phyloP scores from a whole-genome alignment of 345 rosid species.

The Corchorus capsularis region DNA sequence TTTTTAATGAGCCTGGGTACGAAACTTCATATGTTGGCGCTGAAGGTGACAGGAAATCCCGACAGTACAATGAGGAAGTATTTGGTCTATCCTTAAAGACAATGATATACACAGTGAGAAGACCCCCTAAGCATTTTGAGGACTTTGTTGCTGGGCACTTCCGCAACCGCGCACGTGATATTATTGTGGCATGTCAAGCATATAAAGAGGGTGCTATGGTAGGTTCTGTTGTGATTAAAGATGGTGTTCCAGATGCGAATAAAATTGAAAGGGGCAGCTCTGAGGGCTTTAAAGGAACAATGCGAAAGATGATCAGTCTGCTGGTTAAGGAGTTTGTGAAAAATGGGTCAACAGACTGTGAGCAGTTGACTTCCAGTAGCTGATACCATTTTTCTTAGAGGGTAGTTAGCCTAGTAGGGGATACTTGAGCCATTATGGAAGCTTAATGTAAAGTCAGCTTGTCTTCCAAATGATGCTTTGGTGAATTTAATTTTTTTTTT shows the following conservation, averaged over 20 bases:
- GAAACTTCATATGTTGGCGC: constrained; percentile 34
- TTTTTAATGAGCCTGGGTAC: constrained; percentile 64
- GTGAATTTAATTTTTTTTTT: constrained; percentile 18
- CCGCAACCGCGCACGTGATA: constrained; percentile 33
- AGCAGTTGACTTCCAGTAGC: constrained; percentile 29
- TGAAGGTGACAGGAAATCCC: constrained; percentile 37
- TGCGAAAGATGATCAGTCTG: constrained; percentile 33
- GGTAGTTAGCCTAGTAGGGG: background rate
- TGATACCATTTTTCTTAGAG: constrained; percentile 1
- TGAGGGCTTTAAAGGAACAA: constrained; percentile 20
- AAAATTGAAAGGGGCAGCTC: constrained; percentile 25
- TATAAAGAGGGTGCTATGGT: constrained; percentile 44
- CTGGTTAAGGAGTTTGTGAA: constrained; percentile 35
- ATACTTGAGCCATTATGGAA: constrained; percentile 1
- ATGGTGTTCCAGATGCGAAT: constrained; percentile 30
- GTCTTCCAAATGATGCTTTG: constrained; percentile 6
- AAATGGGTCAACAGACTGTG: constrained; percentile 40
- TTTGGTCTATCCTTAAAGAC: constrained; percentile 58
- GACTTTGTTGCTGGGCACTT: constrained; percentile 48
- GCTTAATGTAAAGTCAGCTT: background rate
- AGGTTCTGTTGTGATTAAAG: constrained; percentile 32
- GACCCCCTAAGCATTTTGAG: constrained; percentile 58
- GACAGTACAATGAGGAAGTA: constrained; percentile 41
- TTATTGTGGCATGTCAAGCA: constrained; percentile 50
- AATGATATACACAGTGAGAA: constrained; percentile 53